These are phyloP conservation scores for Apiospora saccharicola DNA, from an alignment of 2,329 filamentous ascomycete genomes.

Conservation along the genomic window DNA sequence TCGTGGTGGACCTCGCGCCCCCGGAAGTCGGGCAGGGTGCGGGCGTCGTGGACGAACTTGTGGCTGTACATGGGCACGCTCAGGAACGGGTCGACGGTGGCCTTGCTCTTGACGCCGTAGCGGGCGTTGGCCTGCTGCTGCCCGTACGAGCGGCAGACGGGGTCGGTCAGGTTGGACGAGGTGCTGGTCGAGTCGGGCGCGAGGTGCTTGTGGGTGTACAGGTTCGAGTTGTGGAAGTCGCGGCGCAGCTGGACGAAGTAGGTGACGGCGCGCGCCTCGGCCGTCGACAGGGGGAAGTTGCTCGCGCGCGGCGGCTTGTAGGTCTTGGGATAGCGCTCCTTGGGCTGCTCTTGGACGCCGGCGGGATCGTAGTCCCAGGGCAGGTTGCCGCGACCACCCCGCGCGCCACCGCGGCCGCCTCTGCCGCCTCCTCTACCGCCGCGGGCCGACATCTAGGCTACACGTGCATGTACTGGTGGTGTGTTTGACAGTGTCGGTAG, in stretches of 20 bases:
- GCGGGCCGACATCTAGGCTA: conserved; percentile 56
- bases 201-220: conserved; percentile 63
- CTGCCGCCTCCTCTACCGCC: conserved; percentile 58
- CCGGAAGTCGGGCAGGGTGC: conserved; percentile 62
- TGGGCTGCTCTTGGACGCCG: conserved; percentile 59
- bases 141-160: conserved; percentile 56
- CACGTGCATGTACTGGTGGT: conserved; percentile 16
- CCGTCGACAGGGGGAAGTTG: conserved; percentile 47
- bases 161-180: conserved; percentile 47
- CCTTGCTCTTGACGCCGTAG: conserved; percentile 62
- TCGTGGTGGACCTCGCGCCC: conserved; percentile 56
- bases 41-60: conserved; percentile 58
- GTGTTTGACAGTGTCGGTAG: neutral
- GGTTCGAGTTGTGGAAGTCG: conserved; percentile 60
- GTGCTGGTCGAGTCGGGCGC: conserved; percentile 28
- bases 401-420: conserved; percentile 55
- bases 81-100: conserved; percentile 65
- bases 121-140: conserved; percentile 66
- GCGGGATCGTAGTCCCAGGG: conserved; percentile 63
- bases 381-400: conserved; percentile 50
- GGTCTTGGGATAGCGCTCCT: conserved; percentile 63
- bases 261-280: conserved; percentile 57
- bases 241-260: conserved; percentile 64
- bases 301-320: conserved; percentile 56
- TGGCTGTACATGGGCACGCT: conserved; percentile 66